Evolutionary conservation across 805 yeast genomes (phyloP).

Genomic region (Yamadazyma laniorum): DNA sequence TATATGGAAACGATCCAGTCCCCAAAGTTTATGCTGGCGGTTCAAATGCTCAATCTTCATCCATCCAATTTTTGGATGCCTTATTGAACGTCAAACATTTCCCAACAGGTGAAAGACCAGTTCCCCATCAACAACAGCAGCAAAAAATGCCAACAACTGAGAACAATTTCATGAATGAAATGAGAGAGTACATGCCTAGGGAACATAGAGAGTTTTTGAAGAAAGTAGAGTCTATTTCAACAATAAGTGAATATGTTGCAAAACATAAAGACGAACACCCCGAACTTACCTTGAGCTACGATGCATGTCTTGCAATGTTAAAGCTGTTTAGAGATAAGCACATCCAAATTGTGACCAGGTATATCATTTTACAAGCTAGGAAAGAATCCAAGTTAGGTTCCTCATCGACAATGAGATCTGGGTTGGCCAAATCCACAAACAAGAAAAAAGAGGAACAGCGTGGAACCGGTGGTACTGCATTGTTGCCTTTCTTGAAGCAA

Average conservation of each 20-base stretch:
- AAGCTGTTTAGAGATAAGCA: constrained; percentile 89
- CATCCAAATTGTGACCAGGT: constrained; percentile 87
- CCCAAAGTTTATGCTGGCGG: constrained; percentile 78
- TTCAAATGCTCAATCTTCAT: constrained; percentile 88
- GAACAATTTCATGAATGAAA: constrained; percentile 64
- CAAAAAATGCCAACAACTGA: constrained; percentile 9
- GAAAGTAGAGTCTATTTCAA: constrained; percentile 56
- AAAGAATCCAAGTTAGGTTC: constrained; percentile 53
- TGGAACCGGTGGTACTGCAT: constrained; percentile 94
- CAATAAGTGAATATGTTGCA: constrained; percentile 63
- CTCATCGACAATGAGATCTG: constrained; percentile 61
- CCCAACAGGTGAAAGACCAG: constrained; percentile 64
- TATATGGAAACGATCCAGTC: constrained; percentile 62
- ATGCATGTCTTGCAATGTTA: constrained; percentile 86
- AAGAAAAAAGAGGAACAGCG: constrained; percentile 51
- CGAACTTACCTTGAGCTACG: constrained; percentile 70
- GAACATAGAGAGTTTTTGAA: constrained; percentile 73
- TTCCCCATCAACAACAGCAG: constrained; percentile 14
- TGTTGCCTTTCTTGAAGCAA: constrained; percentile 88
- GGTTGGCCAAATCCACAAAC: constrained; percentile 51
- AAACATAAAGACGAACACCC: constrained; percentile 37
- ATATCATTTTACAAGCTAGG: constrained; percentile 77
- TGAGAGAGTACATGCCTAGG: constrained; percentile 90
- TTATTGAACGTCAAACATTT: constrained; percentile 72
- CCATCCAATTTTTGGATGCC: constrained; percentile 83